These are phyloP conservation scores for Baeospora myosura DNA, from an alignment of 1,284 basidiomycete species.

Conservation along the genomic window DNA sequence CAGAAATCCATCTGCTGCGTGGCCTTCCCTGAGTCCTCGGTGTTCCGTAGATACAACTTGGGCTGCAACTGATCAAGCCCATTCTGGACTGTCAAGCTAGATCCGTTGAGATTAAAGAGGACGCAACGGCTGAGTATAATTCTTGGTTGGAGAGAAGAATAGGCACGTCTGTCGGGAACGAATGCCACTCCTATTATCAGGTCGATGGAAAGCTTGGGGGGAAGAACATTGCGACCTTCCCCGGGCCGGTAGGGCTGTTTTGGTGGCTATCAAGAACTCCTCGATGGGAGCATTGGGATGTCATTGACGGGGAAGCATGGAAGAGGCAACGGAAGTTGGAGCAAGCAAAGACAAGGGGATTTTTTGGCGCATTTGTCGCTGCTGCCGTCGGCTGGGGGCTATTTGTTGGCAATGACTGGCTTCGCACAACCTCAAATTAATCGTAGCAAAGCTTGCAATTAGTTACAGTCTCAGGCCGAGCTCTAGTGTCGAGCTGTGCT, in stretches of 20 bases:
- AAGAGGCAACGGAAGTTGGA: neutral
- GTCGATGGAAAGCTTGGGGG: conserved; percentile 24
- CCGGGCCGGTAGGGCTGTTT: conserved; percentile 38
- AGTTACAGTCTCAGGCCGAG: neutral
- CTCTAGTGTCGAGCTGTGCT: neutral
- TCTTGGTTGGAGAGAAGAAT: conserved; percentile 39
- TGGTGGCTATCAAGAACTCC: conserved; percentile 40
- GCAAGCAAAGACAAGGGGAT: neutral
- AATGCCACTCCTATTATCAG: conserved; percentile 45
- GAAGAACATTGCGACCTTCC: conserved; percentile 39
- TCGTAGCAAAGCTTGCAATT: neutral
- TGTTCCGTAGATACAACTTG: conserved; percentile 33
- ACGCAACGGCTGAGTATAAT: conserved; percentile 38
- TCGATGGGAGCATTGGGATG: conserved; percentile 25
- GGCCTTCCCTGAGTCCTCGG: neutral
- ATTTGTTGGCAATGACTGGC: neutral
- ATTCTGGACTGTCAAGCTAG: conserved; percentile 36
- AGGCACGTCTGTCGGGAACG: conserved; percentile 37
- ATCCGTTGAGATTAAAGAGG: conserved; percentile 37
- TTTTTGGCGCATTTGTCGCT: neutral
- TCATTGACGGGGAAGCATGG: conserved; percentile 6
- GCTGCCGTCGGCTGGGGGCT: neutral
- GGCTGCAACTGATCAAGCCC: conserved; percentile 40
- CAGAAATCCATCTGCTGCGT: neutral
- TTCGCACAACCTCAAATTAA: too few species aligned